These are phyloP conservation scores for Fusarium scirpi DNA, from an alignment of 2,329 filamentous ascomycete species.

Conservation along the genomic window DNA sequence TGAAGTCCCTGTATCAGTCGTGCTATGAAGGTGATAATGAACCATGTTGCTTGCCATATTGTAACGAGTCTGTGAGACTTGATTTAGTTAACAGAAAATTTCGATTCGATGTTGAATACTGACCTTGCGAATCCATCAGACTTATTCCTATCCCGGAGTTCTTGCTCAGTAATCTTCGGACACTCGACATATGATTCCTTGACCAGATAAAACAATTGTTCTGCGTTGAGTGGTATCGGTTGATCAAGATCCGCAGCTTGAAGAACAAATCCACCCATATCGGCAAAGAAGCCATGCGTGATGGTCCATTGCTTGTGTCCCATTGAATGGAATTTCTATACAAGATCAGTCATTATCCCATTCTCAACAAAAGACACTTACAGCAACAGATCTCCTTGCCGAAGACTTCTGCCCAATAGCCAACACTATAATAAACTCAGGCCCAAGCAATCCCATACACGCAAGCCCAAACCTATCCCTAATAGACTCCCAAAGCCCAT, in stretches of 20 bases:
- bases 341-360: accelerated
- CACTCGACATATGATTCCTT: not conserved
- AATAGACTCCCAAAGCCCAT: conserved; percentile 1
- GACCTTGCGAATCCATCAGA: conserved; percentile 22
- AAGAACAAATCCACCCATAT: conserved; percentile 29
- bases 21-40: conserved; percentile 12
- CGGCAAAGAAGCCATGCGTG: conserved; percentile 25
- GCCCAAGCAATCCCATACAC: conserved; percentile 14
- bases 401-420: conserved; percentile 25
- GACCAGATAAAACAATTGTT: conserved; percentile 27
- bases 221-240: conserved; percentile 14
- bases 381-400: conserved; percentile 17
- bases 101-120: accelerated
- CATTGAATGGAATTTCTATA: conserved; percentile 8
- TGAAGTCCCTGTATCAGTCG: conserved; percentile 1
- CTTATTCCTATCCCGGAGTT: conserved; percentile 12
- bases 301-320: conserved; percentile 12
- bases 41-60: conserved; percentile 23
- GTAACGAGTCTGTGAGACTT: not conserved
- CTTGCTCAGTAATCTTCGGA: not conserved
- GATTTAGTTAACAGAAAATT: accelerated
- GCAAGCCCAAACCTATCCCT: conserved; percentile 25
- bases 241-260: not conserved
- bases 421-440: conserved; percentile 20
- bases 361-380: not conserved